These are phyloP conservation scores for Neurospora sp. DNA, from an alignment of 495 filamentous ascomycete genomes.

Conservation along the genomic window DNA sequence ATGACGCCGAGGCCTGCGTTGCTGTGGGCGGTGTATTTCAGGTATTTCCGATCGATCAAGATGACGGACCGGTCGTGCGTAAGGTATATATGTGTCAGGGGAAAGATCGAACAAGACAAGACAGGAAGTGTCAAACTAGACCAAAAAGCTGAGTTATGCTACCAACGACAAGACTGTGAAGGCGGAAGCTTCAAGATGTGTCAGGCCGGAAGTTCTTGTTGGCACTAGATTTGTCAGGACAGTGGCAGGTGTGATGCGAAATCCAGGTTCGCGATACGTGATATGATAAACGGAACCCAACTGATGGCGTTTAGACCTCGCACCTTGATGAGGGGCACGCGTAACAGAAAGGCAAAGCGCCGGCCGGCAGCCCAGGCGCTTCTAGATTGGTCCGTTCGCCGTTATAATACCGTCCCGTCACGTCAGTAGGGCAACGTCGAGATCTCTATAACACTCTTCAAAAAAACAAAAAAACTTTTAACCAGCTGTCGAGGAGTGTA, in stretches of 20 bases:
- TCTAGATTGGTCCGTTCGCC: not conserved
- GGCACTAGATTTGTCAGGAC: not conserved
- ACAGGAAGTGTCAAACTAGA: not conserved
- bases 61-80: not conserved
- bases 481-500: not conserved
- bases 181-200: not conserved
- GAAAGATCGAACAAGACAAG: not conserved
- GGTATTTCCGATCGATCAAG: not conserved
- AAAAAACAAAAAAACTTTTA: not conserved
- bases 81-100: not conserved
- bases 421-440: not conserved
- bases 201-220: not conserved
- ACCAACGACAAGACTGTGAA: not conserved
- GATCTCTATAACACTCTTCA: not conserved
- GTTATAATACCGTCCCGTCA: not conserved
- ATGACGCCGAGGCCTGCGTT: not conserved
- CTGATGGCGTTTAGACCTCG: not conserved
- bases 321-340: not conserved
- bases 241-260: not conserved
- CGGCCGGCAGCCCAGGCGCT: not conserved
- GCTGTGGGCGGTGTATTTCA: not conserved
- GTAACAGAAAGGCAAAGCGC: not conserved
- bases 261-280: not conserved
- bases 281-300: not conserved
- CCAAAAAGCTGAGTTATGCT: not conserved